Evolutionary conservation across 257 asterid species (phyloP).

Genomic region (Solanum dulcamara): DNA sequence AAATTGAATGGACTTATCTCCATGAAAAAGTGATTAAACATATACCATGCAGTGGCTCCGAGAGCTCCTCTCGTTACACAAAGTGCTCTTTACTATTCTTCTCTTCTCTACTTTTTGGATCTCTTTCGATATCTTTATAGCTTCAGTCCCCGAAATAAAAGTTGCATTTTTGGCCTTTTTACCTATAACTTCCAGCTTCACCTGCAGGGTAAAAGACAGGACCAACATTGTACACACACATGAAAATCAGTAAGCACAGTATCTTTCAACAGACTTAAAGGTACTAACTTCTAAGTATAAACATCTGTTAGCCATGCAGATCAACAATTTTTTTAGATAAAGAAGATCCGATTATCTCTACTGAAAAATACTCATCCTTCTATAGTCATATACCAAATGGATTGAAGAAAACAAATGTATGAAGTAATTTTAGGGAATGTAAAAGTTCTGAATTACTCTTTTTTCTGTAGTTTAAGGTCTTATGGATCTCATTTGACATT

Average conservation of each 20-base stretch:
- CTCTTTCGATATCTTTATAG: conserved; percentile 84
- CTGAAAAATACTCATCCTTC: neutral
- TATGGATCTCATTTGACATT: neutral
- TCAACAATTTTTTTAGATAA: neutral
- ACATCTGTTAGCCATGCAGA: neutral
- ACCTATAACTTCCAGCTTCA: conserved; percentile 83
- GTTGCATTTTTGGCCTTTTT: conserved; percentile 88
- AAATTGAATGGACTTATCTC: neutral
- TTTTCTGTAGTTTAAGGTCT: too few relatives aligned
- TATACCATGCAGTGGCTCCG: conserved; percentile 95
- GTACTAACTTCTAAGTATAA: neutral
- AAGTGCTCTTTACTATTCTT: conserved; percentile 79
- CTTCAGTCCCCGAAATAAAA: conserved; percentile 79
- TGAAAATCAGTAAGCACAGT: neutral
- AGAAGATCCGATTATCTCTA: neutral
- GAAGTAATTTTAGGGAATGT: too few relatives aligned
- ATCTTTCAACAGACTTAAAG: neutral
- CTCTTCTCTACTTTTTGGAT: conserved; percentile 94
- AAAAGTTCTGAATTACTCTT: too few relatives aligned
- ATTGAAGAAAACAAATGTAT: too few relatives aligned
- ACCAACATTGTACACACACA: neutral
- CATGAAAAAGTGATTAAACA: neutral
- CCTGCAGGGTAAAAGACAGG: conserved; percentile 24
- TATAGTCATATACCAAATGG: neutral
- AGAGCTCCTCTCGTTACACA: conserved; percentile 88